Percentiles rank a stretch among this genome's conserved stretches.
These are phyloP conservation scores for Paracamarosporium sp. DNA, from an alignment of 2,329 filamentous ascomycete species.

Conservation along the genomic window DNA sequence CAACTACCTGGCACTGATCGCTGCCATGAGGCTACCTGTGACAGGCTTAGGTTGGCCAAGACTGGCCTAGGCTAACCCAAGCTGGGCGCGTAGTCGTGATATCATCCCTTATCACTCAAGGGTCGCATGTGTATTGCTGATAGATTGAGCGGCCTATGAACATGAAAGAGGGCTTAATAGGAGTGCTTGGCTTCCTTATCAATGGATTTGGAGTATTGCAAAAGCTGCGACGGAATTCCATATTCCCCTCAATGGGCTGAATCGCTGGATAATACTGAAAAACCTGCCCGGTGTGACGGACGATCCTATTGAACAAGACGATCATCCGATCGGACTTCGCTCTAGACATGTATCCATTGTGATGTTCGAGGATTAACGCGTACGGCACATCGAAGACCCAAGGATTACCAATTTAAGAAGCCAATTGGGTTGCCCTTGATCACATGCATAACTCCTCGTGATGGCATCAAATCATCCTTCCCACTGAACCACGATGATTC, in stretches of 20 bases:
- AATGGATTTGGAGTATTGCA: neutral
- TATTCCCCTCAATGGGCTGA: neutral
- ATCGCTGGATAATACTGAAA: neutral
- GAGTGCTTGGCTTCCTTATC: neutral
- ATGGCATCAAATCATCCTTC: neutral
- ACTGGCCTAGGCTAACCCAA: no score
- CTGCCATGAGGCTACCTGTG: no score
- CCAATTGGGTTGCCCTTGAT: neutral
- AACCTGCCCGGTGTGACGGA: neutral
- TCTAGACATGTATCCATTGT: neutral
- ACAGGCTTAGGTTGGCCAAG: no score
- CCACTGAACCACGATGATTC: constrained; percentile 11
- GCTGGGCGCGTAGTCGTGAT: no score
- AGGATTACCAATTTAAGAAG: neutral
- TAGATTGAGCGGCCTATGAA: no score
- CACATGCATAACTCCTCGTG: neutral
- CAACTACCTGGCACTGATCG: no score
- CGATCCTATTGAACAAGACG: neutral
- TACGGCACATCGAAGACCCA: neutral
- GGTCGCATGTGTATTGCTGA: no score
- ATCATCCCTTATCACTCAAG: no score
- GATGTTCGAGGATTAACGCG: neutral
- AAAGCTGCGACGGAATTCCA: neutral
- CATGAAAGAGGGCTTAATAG: neutral
- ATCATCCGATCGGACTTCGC: neutral